Conservation (phyloP, 768 basidiomycete genomes). For the Arthromyces matolae region DNA sequence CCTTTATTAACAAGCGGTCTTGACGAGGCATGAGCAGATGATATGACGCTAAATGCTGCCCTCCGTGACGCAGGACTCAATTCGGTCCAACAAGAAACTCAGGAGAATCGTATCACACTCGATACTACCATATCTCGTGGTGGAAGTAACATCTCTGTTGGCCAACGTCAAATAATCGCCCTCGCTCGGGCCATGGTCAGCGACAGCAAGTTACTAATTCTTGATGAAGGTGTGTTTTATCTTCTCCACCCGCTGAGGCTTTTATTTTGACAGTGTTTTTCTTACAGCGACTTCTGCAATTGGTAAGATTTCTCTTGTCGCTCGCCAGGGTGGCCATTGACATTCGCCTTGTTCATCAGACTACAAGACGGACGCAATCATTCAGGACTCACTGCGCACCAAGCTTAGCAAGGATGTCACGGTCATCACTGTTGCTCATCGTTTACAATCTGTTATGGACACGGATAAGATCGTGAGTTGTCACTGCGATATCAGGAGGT, state of each 20-base stretch:
- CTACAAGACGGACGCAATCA: conserved; percentile 59
- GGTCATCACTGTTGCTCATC: conserved; percentile 64
- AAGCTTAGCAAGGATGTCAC: conserved; percentile 58
- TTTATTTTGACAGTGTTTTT: conserved; percentile 28
- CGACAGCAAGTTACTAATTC: conserved; percentile 53
- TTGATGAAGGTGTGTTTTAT: conserved; percentile 53
- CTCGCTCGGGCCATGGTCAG: conserved; percentile 58
- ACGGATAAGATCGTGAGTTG: conserved; percentile 46
- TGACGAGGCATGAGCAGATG: conserved; percentile 22
- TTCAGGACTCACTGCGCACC: conserved; percentile 62
- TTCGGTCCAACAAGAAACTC: conserved; percentile 32
- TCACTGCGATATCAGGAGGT: not conserved
- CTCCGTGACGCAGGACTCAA: conserved; percentile 35
- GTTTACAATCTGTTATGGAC: conserved; percentile 64
- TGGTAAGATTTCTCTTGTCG: conserved; percentile 28
- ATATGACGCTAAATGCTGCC: conserved; percentile 35
- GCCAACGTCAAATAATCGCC: conserved; percentile 67
- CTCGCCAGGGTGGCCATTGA: not conserved
- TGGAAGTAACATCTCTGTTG: conserved; percentile 69
- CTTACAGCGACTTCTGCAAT: conserved; percentile 40
- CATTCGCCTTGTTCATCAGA: conserved; percentile 26
- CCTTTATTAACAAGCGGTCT: too few relatives aligned
- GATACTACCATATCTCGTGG: conserved; percentile 43
- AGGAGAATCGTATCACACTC: conserved; percentile 44
- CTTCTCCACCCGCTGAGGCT: not conserved